Evolutionary conservation across 352 stramenopile species (phyloP), one percentile per base, ranked within the genome.

Genomic region (Globisporangium echinulatum): DNA sequence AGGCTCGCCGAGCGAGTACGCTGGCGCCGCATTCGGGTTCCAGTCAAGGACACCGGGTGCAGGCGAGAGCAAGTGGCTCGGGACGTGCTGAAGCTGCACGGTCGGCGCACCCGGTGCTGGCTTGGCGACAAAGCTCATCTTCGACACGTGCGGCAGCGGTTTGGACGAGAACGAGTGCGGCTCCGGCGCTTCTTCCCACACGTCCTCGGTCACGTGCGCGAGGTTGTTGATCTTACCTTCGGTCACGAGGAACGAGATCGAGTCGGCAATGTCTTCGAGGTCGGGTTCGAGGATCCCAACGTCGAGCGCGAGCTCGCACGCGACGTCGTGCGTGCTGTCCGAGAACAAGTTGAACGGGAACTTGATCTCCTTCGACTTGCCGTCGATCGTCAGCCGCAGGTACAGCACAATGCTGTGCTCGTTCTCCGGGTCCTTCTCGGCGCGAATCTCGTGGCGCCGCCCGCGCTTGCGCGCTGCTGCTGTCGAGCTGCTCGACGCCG

Each of bases 321-420:
- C 92, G 48, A 98, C 90, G 69, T 97, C 88, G 56, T 98, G 85
- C 14, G 91, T 84, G 68, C 92, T 96, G 70, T 98, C 94, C 39
- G 94, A 86, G 25, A 98, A 96, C 50, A 98, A 71, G 69, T 98
- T 94, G 80, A 98, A 98, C 14, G 92, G 86, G 75, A 98, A 98
- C 79, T 98, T 96, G 59, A 98, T 97, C 59, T 97, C 95, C 70
- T 97, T 95, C n/a, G 89, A 97, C 70, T 97, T 94, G 68, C 89
- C 85, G 63, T 94, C 82, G 43, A 94, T 85, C 61, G 84, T 88
- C 60, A 94, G 85, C n/a, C 85, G 89, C 44, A 98, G 72, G 54
- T 93, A 97, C 50, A 98, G 52, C 58, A 91, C 55, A 42, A 93
- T 90, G 44, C 82, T 92, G 72, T 92, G 85, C 33, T 86, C 74